Percentiles rank a stretch among this genome's conserved stretches.
Conservation (phyloP, 352 stramenopile genomes). For the Elongisporangium undulatum region DNA sequence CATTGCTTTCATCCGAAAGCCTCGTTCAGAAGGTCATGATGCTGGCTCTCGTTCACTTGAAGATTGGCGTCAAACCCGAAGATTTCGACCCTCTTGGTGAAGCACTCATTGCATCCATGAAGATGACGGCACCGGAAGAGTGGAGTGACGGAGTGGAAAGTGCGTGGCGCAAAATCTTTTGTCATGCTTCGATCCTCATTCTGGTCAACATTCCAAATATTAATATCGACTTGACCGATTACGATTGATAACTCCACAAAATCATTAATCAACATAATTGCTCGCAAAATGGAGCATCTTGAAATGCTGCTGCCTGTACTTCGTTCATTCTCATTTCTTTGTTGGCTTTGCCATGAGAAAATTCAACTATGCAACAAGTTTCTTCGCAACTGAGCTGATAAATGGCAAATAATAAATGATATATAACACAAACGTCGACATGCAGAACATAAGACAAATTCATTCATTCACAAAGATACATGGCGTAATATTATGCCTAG, state of each 20-base stretch:
- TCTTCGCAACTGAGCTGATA: too few species aligned
- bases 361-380: too few species aligned
- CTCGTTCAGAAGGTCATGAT: constrained; percentile 60
- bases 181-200: constrained; percentile 53
- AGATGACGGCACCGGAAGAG: constrained; percentile 33
- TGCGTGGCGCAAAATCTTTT: constrained; percentile 57
- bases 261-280: not conserved
- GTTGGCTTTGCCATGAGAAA: too few species aligned
- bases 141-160: constrained; percentile 45
- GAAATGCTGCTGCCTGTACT: not conserved
- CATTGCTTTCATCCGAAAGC: constrained; percentile 43
- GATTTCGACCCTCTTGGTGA: constrained; percentile 61
- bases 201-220: constrained; percentile 56
- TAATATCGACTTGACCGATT: constrained; percentile 24
- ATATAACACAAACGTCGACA: too few species aligned
- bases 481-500: not conserved
- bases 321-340: too few species aligned
- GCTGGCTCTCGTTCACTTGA: constrained; percentile 52
- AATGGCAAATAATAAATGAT: too few species aligned
- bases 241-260: constrained; percentile 10
- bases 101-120: constrained; percentile 58
- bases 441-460: too few species aligned
- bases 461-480: not conserved
- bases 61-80: constrained; percentile 56
- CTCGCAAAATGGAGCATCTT: not conserved